Conservation (phyloP, 805 yeast genomes). For the Vanderwaltozyma verrucispora region DNA sequence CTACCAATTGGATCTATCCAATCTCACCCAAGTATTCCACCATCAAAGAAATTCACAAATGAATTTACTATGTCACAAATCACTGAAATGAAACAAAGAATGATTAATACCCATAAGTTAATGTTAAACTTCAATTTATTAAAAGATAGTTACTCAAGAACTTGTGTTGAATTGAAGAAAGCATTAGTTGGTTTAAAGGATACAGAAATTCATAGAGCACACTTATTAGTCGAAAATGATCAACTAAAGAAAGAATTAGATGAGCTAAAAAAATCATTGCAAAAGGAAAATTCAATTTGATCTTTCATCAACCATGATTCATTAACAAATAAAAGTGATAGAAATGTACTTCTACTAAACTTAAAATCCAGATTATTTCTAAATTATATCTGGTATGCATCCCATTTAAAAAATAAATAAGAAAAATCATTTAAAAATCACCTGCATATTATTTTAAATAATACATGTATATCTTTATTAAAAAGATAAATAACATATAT, state of each 20-base stretch:
- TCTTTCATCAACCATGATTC: neutral
- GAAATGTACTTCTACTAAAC: too few species aligned
- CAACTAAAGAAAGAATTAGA: slow-evolving; percentile 23
- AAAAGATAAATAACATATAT: too few species aligned
- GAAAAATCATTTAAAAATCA: neutral
- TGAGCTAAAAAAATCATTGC: slow-evolving; percentile 5
- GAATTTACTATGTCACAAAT: slow-evolving; percentile 25
- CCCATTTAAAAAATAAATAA: too few species aligned
- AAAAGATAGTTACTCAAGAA: slow-evolving; percentile 26
- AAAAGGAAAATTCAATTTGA: neutral
- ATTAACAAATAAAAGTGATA: neutral
- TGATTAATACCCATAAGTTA: slow-evolving; percentile 26
- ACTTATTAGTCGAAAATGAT: slow-evolving; percentile 30
- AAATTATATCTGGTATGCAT: neutral
- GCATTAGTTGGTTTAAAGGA: slow-evolving; percentile 27
- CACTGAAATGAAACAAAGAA: slow-evolving; percentile 24
- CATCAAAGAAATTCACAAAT: slow-evolving; percentile 18
- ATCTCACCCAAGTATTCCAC: neutral
- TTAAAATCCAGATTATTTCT: neutral
- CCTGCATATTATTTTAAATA: neutral
- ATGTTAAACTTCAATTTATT: slow-evolving; percentile 24
- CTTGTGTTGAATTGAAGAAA: slow-evolving; percentile 27
- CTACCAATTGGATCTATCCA: neutral
- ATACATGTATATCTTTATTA: neutral
- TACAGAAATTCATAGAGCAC: slow-evolving; percentile 31